A percentile compares a stretch with the other conserved stretches of the same genome.
Conservation (phyloP, 305 asterid genomes). For the Fraxinus albicans region DNA sequence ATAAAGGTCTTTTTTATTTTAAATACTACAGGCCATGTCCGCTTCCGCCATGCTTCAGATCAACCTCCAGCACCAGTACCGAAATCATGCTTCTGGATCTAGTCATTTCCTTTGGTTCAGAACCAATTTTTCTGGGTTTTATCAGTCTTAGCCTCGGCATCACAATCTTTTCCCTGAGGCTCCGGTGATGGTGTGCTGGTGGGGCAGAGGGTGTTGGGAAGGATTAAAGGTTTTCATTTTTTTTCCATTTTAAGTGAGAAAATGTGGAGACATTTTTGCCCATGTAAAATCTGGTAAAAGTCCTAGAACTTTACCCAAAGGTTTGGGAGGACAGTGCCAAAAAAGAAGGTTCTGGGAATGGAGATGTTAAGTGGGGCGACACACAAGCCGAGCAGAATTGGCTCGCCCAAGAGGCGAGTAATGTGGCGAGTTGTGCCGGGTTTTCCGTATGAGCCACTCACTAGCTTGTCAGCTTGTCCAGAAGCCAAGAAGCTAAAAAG, state of each 20-base stretch:
- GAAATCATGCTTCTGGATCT: not conserved
- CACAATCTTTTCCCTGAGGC: not conserved
- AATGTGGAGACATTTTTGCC: not conserved
- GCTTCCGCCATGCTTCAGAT: not conserved
- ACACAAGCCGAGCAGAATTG: not conserved
- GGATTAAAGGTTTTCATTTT: not conserved
- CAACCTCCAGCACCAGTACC: not conserved
- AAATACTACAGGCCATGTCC: not conserved
- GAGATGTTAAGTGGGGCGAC: not conserved
- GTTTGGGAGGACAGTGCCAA: not conserved
- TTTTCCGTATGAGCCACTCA: not conserved
- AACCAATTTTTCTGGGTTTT: not conserved
- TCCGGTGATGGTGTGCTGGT: not conserved
- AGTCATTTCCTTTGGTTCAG: not conserved
- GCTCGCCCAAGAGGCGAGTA: not conserved
- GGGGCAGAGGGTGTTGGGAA: not conserved
- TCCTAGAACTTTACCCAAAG: not conserved
- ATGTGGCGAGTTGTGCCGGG: not conserved
- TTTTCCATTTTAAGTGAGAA: not conserved
- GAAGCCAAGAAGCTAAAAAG: not conserved
- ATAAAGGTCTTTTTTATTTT: not conserved
- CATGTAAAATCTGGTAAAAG: not conserved
- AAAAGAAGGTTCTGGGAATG: not conserved
- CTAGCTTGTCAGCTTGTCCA: not conserved
- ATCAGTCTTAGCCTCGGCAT: not conserved